These are phyloP conservation scores for Suillus lakei DNA, from an alignment of 768 basidiomycete species.

Conservation along the genomic window DNA sequence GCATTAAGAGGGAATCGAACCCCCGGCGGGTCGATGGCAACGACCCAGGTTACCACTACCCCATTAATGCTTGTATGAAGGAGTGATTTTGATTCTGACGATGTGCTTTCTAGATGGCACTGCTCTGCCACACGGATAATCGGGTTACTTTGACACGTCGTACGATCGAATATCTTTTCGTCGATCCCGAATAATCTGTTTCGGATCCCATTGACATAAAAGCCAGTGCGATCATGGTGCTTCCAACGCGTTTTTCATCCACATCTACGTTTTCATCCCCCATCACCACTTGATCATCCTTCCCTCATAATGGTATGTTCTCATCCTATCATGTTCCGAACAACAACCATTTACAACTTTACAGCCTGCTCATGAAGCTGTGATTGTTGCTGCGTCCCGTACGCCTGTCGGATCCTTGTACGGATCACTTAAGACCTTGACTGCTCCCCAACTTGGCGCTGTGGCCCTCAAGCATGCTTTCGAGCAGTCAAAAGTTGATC, in stretches of 20 bases:
- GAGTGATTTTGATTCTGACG: accelerated
- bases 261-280: slow-evolving; percentile 41
- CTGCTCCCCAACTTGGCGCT: slow-evolving; percentile 89
- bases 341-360: slow-evolving; percentile 2
- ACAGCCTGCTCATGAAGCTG: slow-evolving; percentile 71
- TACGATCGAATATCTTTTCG: slow-evolving; percentile 4
- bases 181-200: slow-evolving; percentile 2
- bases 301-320: slow-evolving; percentile 57
- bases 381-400: slow-evolving; percentile 92
- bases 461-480: slow-evolving; percentile 92
- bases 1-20: slow-evolving; percentile 83
- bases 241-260: slow-evolving; percentile 46
- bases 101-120: background rate
- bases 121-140: background rate
- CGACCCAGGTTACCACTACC: slow-evolving; percentile 41
- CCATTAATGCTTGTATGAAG: slow-evolving; percentile 26
- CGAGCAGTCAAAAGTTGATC: slow-evolving; percentile 76
- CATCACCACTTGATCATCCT: slow-evolving; percentile 36
- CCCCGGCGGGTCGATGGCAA: slow-evolving; percentile 67
- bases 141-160: background rate
- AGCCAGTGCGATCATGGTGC: slow-evolving; percentile 36
- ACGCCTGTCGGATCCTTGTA: slow-evolving; percentile 95
- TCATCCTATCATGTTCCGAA: background rate
- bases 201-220: slow-evolving; percentile 18
- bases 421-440: slow-evolving; percentile 84